A percentile compares a stretch with the other conserved stretches of the same genome.
Evolutionary conservation across 2,329 filamentous ascomycete genomes (phyloP).

Genomic region (Ceratocystis alfenasii): DNA sequence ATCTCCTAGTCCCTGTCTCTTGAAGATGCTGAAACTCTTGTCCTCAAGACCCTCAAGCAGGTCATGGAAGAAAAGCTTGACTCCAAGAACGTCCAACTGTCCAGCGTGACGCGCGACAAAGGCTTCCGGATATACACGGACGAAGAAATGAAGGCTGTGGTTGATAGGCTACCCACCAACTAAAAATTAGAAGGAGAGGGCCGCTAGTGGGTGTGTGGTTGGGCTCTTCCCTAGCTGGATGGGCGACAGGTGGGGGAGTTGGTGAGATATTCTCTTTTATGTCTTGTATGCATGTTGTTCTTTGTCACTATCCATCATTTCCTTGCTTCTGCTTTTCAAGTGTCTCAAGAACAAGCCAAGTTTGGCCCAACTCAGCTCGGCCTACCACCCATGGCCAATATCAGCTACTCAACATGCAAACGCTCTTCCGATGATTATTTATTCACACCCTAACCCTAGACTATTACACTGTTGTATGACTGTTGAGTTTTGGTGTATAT

Average conservation of each 20-base stretch:
- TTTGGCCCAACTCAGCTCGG: no score
- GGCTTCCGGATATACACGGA: constrained; percentile 98
- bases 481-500: no score
- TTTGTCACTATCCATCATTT: neutral
- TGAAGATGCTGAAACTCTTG: constrained; percentile 82
- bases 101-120: constrained; percentile 93
- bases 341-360: neutral
- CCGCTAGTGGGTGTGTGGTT: no score
- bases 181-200: constrained; percentile 28
- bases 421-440: no score
- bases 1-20: constrained; percentile 67
- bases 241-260: no score
- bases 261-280: neutral
- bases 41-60: constrained; percentile 96
- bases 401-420: no score
- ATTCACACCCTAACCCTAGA: no score
- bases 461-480: no score
- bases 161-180: constrained; percentile 65
- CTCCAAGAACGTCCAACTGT: constrained; percentile 95
- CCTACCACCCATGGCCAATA: no score
- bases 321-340: neutral
- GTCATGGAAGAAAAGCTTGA: constrained; percentile 99
- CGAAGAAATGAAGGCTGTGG: constrained; percentile 89
- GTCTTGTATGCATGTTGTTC: neutral
- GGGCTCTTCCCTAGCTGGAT: no score